Percentiles rank a stretch among this genome's conserved stretches.
Conservation (phyloP, 192 early-diverging fungal species). For the Entrophospora sp. region DNA sequence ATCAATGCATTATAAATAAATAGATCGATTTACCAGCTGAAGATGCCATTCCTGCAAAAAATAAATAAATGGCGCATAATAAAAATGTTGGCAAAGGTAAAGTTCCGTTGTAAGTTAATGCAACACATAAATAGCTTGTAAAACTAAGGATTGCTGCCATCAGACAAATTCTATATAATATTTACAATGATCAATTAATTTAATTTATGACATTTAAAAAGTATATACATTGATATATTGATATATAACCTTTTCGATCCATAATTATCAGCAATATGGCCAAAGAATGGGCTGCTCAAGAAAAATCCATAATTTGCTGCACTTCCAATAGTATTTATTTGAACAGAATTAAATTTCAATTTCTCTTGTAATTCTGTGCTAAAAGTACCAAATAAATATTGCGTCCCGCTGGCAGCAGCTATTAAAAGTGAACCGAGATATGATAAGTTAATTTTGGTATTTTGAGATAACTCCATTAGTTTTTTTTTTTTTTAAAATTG, state of each 20-base stretch:
- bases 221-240: not conserved
- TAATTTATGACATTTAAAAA: not conserved
- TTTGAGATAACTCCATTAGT: not conserved
- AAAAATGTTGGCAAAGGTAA: not conserved
- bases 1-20: not conserved
- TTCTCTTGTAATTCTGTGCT: constrained; percentile 39
- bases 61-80: not conserved
- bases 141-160: not conserved
- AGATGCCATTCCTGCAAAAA: not conserved
- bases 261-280: constrained; percentile 36
- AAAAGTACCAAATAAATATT: constrained; percentile 60
- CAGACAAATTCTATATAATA: not conserved
- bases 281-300: constrained; percentile 51
- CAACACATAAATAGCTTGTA: not conserved
- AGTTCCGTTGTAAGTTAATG: not conserved
- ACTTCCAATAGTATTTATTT: constrained; percentile 55
- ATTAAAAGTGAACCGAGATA: constrained; percentile 35
- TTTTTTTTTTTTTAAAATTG: too few species aligned
- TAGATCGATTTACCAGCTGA: not conserved
- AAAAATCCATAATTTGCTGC: constrained; percentile 59
- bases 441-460: constrained; percentile 31
- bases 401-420: constrained; percentile 49
- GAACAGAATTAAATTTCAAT: constrained; percentile 48
- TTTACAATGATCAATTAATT: not conserved
- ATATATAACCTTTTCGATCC: constrained; percentile 24